Evolutionary conservation across 805 yeast genomes (phyloP).

Genomic region (Spathaspora hagerdaliae): DNA sequence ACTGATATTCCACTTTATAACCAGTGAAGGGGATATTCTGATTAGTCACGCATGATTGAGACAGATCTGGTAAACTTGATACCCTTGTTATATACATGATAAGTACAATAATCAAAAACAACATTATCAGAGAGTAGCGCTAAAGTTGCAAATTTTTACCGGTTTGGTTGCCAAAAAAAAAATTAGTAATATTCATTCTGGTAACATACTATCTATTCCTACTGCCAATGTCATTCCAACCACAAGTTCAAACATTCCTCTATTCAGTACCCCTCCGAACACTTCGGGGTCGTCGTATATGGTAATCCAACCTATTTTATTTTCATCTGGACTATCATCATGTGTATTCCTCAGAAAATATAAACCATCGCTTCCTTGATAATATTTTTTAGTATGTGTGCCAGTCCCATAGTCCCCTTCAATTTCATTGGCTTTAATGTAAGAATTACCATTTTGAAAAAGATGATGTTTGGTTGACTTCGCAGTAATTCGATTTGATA

Average conservation of each 20-base stretch:
- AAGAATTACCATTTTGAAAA: neutral
- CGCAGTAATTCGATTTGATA: constrained; percentile 33
- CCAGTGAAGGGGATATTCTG: constrained; percentile 19
- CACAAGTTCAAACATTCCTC: constrained; percentile 52
- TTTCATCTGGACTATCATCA: constrained; percentile 60
- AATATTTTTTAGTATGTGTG: constrained; percentile 27
- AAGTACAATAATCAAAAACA: no score
- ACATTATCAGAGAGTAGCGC: no score
- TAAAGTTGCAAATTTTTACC: no score
- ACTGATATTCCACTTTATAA: constrained; percentile 24
- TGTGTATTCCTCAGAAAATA: constrained; percentile 39
- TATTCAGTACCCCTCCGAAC: constrained; percentile 16
- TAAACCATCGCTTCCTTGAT: constrained; percentile 55
- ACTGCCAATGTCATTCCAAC: constrained; percentile 52
- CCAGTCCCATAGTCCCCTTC: constrained; percentile 15
- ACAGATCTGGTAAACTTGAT: constrained; percentile 6
- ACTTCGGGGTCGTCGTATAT: constrained; percentile 43
- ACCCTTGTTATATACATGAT: neutral
- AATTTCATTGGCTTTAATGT: constrained; percentile 8
- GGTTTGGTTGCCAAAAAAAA: neutral
- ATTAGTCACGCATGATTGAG: constrained; percentile 8
- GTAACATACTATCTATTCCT: constrained; percentile 27
- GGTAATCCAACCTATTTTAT: constrained; percentile 63
- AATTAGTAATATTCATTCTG: neutral
- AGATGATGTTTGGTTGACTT: constrained; percentile 14